A percentile compares a stretch with the other conserved stretches of the same genome.
Evolutionary conservation across 169 alveolate genomes (phyloP).

Genomic region (Eimeria sp.): DNA sequence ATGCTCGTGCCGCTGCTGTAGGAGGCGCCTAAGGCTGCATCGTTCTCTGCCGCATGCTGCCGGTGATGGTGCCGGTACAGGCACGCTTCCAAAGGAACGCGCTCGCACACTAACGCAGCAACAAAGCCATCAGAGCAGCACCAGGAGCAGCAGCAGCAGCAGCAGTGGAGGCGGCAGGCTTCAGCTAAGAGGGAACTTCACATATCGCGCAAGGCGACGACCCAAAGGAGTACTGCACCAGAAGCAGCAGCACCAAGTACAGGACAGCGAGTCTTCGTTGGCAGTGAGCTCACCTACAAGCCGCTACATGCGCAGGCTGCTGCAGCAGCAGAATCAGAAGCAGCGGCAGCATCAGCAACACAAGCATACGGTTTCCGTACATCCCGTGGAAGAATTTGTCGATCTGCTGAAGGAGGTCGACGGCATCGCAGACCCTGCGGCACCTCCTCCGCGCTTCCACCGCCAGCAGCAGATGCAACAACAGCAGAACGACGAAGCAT

Average conservation of each 20-base stretch:
- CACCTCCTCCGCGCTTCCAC: constrained; percentile 18
- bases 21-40: constrained; percentile 1
- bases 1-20: constrained; percentile 69
- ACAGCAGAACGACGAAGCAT: constrained; percentile 33
- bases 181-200: not conserved
- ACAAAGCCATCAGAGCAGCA: constrained; percentile 7
- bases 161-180: constrained; percentile 11
- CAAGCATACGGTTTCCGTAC: not conserved
- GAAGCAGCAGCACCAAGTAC: not conserved
- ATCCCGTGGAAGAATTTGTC: constrained; percentile 58
- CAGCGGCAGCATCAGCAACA: constrained; percentile 22
- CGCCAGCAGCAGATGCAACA: constrained; percentile 14
- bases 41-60: constrained; percentile 62
- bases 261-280: constrained; percentile 33
- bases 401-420: constrained; percentile 67
- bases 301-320: constrained; percentile 60
- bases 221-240: not conserved
- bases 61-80: constrained; percentile 14
- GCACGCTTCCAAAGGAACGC: not conserved
- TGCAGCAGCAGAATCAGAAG: constrained; percentile 57
- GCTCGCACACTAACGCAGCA: not conserved
- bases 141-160: constrained; percentile 52
- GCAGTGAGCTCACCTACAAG: constrained; percentile 6
- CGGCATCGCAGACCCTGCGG: constrained; percentile 70
- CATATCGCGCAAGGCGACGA: not conserved